Evolutionary conservation across 176 grass and related monocot genomes (phyloP), one percentile per base, ranked within the genome.

Genomic region (Carex scoparia): DNA sequence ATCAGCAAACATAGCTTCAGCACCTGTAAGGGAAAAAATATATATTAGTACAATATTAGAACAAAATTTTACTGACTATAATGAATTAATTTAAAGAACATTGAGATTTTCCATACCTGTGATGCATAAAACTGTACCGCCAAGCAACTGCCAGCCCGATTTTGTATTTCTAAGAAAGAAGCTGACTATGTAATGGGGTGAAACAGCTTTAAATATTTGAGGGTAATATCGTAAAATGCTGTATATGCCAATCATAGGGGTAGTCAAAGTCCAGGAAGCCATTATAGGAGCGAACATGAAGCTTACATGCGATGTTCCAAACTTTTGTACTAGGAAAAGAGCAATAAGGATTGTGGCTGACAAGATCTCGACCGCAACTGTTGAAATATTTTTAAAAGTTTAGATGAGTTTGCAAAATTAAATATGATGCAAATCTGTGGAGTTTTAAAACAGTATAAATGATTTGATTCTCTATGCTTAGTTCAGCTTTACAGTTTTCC

Each of bases 1-100:
- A 85, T 97, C 92, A 61, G 88, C 94, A 85, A 97, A 91, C 94
- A 97, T 97, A 71, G 92, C 92, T 87, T 97, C 94, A 30, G 90
- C 87, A 88, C 94, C 94, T 97, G 75, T 79, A 79, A 19, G 16
- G 13, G 68, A 0, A 79, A 75, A 53, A 88, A 16, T 44, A 42
- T 44, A 58, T 19, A 60, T 80, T 60, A 58, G 31, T 61, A 62
- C 6, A 60, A 76, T 76, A 61, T 40, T 18, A 42, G 32, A 80
- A 46, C 6, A 64, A 49, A 23, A 60, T 44, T 55, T 55, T 78
- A 40, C 6, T 74, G 48, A 61, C 1, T 2, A 84, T 37, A 84
- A 42, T 74, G 30, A 60, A 10, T 3, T 30, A 7, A 64, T 1
- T 30, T 4, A 65, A 61, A 46, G 14, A 35, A 30, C 55, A 32